phyloP scores from a whole-genome alignment of 2,329 filamentous ascomycete species.

The Ophiobolus disseminans region DNA sequence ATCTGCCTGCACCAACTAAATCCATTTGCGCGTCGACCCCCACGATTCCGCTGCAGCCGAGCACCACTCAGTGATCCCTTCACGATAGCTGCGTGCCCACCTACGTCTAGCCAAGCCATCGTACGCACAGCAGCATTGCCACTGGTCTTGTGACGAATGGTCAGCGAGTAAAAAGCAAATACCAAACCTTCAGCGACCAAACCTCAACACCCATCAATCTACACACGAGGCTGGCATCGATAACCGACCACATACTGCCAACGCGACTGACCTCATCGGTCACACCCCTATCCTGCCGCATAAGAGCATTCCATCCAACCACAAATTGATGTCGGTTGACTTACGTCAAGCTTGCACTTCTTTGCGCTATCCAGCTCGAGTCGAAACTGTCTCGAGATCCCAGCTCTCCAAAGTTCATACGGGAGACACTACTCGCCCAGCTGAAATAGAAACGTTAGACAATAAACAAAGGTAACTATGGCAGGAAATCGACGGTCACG shows the following conservation, averaged over 20 bases:
- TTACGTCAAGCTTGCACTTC: conserved; percentile 61
- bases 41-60: conserved; percentile 41
- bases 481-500: conserved; percentile 43
- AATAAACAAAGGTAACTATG: conserved; percentile 48
- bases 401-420: conserved; percentile 64
- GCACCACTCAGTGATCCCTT: conserved; percentile 25
- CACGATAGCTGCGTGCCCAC: conserved; percentile 27
- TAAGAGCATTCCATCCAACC: conserved; percentile 39
- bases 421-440: conserved; percentile 58
- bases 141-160: conserved; percentile 43
- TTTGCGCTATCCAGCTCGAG: conserved; percentile 63
- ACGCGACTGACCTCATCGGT: conserved; percentile 28
- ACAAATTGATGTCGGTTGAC: conserved; percentile 66
- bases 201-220: conserved; percentile 27
- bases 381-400: conserved; percentile 63
- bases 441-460: conserved; percentile 46
- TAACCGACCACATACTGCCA: conserved; percentile 24
- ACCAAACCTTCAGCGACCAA: conserved; percentile 27
- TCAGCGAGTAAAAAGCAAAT: conserved; percentile 36
- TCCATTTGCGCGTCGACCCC: conserved; percentile 27
- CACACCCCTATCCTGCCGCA: conserved; percentile 19
- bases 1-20: conserved; percentile 32
- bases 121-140: conserved; percentile 41
- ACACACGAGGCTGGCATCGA: conserved; percentile 29
- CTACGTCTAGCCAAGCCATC: conserved; percentile 36